Base-by-base conservation (phyloP, 148 eudicot genomes). In the Drosera capensis region DNA sequence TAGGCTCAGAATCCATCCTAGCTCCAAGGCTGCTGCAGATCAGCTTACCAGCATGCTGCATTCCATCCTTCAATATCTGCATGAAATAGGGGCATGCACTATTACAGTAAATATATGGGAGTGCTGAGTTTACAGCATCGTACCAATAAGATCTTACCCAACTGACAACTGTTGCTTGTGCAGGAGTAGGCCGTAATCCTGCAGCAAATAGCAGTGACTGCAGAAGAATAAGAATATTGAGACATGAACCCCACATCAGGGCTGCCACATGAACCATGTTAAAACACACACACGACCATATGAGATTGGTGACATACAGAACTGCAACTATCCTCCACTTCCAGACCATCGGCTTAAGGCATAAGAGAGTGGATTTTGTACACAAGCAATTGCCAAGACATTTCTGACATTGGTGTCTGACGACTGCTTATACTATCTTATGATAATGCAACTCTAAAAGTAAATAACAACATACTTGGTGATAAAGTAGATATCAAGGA, bases 161-260 rank as follows among this genome's bases (percentile, higher is more conserved):
- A 60, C 99, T 90, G 49, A 90, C 99, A 19, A 76, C 88, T 46
- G 95, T 90, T 25, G 99, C 95, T 65, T 90, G 99, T 20, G 99
- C 99, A 43, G 99, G 99, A 23, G 99, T 90, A 54, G 99, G 99
- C 56, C 95, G 82, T 70, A 90, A 73, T 46, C 99, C 99, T 67
- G 99, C 99, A 75, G 99, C 99, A 81, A 78, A 90, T 55, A 90
- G 77, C 65, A 90, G 78, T 45, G 99, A 90, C 99, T 88, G 97
- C 74, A 80, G 69, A 70, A 63, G 67, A 75, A 55, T 68, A 72
- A 72, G 65, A 39, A 48, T 49, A 59, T 60, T 51, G 43, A 50
- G 56, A 57, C 49, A 60, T 40, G 22, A 54, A 57, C 16, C 35
- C 26, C 25, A 26, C 41, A 49, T n/a, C 56, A 36, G 55, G 44